Evolutionary conservation across 2,329 filamentous ascomycete genomes (phyloP).

Genomic region (Teratosphaeria viscida): DNA sequence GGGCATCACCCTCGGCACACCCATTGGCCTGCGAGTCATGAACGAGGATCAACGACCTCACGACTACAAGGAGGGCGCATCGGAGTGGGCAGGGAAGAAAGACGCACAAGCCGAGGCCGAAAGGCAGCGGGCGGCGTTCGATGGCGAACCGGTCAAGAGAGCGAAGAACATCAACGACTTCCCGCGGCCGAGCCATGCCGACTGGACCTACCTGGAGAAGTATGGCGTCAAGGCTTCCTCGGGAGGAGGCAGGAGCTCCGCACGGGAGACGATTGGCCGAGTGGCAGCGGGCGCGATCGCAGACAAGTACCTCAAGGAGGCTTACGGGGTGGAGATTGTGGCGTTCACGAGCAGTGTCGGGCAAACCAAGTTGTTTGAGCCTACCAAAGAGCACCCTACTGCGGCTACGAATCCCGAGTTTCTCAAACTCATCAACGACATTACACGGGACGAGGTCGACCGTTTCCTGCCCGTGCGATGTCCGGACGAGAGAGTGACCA

Average conservation of each 20-base stretch:
- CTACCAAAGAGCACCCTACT: conserved; percentile 56
- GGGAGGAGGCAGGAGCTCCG: conserved; percentile 80
- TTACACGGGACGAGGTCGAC: conserved; percentile 71
- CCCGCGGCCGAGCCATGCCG: conserved; percentile 85
- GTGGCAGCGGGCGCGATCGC: conserved; percentile 87
- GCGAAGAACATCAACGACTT: conserved; percentile 70
- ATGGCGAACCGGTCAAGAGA: not conserved
- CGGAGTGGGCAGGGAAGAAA: not conserved
- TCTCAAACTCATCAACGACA: conserved; percentile 58
- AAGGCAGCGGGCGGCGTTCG: not conserved
- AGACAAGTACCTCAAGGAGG: conserved; percentile 76
- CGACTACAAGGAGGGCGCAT: conserved; percentile 57
- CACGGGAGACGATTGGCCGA: conserved; percentile 85
- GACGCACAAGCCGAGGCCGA: not conserved
- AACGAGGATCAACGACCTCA: conserved; percentile 90
- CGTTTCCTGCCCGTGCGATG: conserved; percentile 77
- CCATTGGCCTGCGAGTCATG: conserved; percentile 74
- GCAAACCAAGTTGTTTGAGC: conserved; percentile 63
- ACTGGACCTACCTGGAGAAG: conserved; percentile 96
- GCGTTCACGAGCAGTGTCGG: conserved; percentile 85
- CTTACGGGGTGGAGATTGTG: conserved; percentile 81
- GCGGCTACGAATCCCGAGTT: conserved; percentile 69
- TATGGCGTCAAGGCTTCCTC: conserved; percentile 89
- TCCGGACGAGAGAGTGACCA: conserved; percentile 55
- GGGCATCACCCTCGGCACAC: conserved; percentile 80